Evolutionary conservation across 2,329 filamentous ascomycete species (phyloP).

Genomic region (Aspergillus arachidicola): DNA sequence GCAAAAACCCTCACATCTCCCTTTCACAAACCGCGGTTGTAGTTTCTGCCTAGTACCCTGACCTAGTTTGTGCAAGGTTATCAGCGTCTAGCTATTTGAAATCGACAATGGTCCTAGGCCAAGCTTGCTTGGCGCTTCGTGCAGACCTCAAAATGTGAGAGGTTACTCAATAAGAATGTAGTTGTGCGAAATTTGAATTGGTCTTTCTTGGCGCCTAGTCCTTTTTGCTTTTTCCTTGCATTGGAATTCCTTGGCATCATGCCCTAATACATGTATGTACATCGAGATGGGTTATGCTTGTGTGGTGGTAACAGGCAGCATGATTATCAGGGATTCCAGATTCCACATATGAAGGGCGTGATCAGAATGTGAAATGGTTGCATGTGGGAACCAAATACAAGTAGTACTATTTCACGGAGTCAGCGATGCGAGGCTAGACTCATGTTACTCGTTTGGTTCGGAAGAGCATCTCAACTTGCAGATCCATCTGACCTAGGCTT

Average conservation of each 20-base stretch:
- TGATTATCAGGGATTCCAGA: neutral
- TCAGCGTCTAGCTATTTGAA: neutral
- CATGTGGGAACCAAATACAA: neutral
- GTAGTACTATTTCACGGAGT: neutral
- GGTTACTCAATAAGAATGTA: neutral
- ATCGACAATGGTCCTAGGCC: neutral
- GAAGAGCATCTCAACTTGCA: neutral
- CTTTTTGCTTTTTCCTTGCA: slow-evolving; percentile 1
- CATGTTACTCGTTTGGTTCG: neutral
- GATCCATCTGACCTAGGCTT: neutral
- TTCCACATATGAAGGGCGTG: neutral
- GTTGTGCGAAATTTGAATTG: neutral
- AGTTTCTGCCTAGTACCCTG: neutral
- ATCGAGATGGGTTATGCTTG: neutral
- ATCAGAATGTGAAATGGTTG: neutral
- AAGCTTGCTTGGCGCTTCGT: neutral
- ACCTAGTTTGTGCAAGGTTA: neutral
- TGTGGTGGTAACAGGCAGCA: slow-evolving; percentile 4
- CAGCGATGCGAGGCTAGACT: neutral
- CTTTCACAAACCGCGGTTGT: neutral
- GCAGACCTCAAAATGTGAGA: neutral
- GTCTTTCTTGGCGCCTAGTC: neutral
- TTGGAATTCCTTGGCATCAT: slow-evolving; percentile 6
- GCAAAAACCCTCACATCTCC: neutral
- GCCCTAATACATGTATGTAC: neutral